Conservation (phyloP, 495 filamentous ascomycete genomes). For the Chaetomidium leptoderma region DNA sequence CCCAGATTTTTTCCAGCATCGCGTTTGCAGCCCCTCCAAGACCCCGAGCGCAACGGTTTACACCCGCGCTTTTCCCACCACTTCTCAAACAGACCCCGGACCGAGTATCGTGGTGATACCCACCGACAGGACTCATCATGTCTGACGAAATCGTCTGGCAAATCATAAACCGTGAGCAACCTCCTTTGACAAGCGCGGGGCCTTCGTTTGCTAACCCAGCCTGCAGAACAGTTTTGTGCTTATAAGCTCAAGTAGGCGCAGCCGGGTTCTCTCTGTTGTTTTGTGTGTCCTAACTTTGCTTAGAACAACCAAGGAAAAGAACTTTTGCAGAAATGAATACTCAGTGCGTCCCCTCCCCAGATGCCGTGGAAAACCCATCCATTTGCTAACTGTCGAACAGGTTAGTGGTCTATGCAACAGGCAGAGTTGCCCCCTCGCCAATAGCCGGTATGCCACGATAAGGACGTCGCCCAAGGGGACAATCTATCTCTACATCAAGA, state of each 20-base stretch:
- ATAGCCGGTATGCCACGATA: conserved; percentile 91
- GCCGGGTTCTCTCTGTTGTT: conserved; percentile 9
- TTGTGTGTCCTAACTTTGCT: conserved; percentile 31
- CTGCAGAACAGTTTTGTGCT: conserved; percentile 80
- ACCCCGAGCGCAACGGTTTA: background rate
- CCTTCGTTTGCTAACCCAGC: conserved; percentile 20
- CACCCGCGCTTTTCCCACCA: background rate
- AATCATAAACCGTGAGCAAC: conserved; percentile 36
- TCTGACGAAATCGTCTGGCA: conserved; percentile 97
- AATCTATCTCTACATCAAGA: conserved; percentile 98
- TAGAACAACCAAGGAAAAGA: conserved; percentile 82
- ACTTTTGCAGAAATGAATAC: conserved; percentile 91
- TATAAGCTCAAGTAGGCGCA: conserved; percentile 85
- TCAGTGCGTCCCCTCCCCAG: conserved; percentile 6
- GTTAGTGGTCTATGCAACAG: conserved; percentile 90
- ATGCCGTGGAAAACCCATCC: too few species aligned
- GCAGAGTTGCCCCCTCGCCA: conserved; percentile 92
- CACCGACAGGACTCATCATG: conserved; percentile 16
- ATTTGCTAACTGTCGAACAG: background rate
- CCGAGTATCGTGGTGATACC: background rate
- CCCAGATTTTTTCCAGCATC: conserved; percentile 18
- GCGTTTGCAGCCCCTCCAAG: conserved; percentile 16
- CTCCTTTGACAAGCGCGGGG: background rate
- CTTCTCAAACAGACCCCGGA: background rate
- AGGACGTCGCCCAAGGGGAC: conserved; percentile 73